Evolutionary conservation across 805 yeast genomes (phyloP).

Genomic region (Lachancea cidri): DNA sequence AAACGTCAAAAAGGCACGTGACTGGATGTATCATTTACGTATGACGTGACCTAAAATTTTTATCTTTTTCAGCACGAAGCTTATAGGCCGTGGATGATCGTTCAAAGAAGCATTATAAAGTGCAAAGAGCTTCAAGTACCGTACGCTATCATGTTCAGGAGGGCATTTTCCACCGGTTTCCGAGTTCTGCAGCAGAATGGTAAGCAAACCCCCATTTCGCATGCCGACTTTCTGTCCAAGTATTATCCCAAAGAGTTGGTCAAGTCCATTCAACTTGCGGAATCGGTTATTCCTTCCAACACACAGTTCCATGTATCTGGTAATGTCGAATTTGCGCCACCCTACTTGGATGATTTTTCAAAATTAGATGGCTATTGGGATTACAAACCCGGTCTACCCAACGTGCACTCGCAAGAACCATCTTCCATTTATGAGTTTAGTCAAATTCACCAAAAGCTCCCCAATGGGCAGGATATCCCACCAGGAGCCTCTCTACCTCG

Average conservation of each 20-base stretch:
- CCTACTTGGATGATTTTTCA: slow-evolving; percentile 64
- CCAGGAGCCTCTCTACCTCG: slow-evolving; percentile 22
- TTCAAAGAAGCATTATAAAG: neutral
- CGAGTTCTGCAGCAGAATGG: slow-evolving; percentile 17
- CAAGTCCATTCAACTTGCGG: slow-evolving; percentile 77
- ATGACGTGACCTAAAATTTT: neutral
- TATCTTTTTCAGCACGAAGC: neutral
- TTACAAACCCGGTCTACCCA: slow-evolving; percentile 33
- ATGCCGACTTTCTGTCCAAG: slow-evolving; percentile 45
- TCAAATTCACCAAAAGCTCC: slow-evolving; percentile 21
- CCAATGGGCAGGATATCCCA: slow-evolving; percentile 18
- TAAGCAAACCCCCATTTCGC: slow-evolving; percentile 12
- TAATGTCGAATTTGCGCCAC: slow-evolving; percentile 59
- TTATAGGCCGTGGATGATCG: neutral
- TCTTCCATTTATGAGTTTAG: slow-evolving; percentile 20
- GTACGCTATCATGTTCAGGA: slow-evolving; percentile 14
- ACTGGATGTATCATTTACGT: too few relatives aligned
- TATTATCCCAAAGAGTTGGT: slow-evolving; percentile 80
- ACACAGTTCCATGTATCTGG: slow-evolving; percentile 42
- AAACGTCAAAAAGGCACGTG: too few relatives aligned
- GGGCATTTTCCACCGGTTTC: slow-evolving; percentile 19
- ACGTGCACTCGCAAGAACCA: slow-evolving; percentile 18
- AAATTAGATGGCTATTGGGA: slow-evolving; percentile 75
- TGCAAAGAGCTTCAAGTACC: neutral
- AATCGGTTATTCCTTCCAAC: slow-evolving; percentile 65